phyloP scores from a whole-genome alignment of 371 early-diverging fungal genomes.

The Phascolomyces articulosus region DNA sequence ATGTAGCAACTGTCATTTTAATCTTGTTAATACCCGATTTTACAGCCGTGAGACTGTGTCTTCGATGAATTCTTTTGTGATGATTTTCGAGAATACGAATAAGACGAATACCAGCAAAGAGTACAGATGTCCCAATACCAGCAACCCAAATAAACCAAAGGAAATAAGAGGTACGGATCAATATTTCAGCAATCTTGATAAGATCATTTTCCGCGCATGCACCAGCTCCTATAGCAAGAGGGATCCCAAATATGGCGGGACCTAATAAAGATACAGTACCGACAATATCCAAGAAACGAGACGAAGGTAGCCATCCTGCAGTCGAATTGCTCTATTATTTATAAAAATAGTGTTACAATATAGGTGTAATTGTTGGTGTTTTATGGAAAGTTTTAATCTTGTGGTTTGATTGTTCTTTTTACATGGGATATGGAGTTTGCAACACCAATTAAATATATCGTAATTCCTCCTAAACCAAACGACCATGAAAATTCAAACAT shows the following conservation, averaged over 20 bases:
- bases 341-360: no score
- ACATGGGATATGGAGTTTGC: constrained; percentile 25
- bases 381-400: neutral
- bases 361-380: no score
- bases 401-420: no score
- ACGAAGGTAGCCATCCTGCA: constrained; percentile 48
- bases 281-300: constrained; percentile 34
- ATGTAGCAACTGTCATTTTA: constrained; percentile 14
- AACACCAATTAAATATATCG: constrained; percentile 29
- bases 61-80: constrained; percentile 19
- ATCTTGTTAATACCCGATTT: constrained; percentile 33
- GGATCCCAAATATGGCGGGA: constrained; percentile 39
- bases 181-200: constrained; percentile 17
- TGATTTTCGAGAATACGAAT: constrained; percentile 23
- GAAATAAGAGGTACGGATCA: neutral
- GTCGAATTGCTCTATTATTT: constrained; percentile 6
- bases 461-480: constrained; percentile 23
- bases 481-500: constrained; percentile 27
- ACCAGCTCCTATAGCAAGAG: constrained; percentile 42
- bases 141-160: neutral
- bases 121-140: constrained; percentile 4
- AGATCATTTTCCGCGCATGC: constrained; percentile 31
- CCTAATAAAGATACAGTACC: constrained; percentile 33
- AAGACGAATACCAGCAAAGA: constrained; percentile 26
- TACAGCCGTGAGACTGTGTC: constrained; percentile 15